A percentile compares a stretch with the other conserved stretches of the same genome.
These are phyloP conservation scores for Bonia amplexicaulis DNA, from an alignment of 176 grass and related monocot genomes.

Conservation along the genomic window DNA sequence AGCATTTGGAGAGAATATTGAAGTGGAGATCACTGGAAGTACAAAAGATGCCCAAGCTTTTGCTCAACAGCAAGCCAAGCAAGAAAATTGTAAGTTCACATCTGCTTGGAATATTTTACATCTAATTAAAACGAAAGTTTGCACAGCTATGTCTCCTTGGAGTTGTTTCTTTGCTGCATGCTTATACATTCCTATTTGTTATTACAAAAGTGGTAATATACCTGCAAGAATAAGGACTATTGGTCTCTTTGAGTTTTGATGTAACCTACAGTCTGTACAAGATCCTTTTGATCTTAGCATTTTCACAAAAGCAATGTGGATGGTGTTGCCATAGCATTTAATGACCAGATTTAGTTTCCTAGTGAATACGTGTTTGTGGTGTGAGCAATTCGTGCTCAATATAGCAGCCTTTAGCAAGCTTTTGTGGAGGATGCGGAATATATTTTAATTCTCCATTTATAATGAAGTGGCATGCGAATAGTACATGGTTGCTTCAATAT, in stretches of 20 bases:
- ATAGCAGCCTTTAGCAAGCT: not conserved
- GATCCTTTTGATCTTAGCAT: not conserved
- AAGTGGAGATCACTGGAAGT: constrained; percentile 85
- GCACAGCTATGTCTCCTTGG: not conserved
- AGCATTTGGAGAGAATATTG: constrained; percentile 93
- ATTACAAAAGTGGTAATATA: not conserved
- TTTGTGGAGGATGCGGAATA: not conserved
- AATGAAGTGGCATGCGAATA: not conserved
- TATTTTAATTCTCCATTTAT: not conserved
- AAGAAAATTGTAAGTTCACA: constrained; percentile 54
- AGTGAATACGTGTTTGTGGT: not conserved
- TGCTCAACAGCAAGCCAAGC: constrained; percentile 68
- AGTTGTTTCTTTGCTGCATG: not conserved
- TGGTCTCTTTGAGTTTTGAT: not conserved
- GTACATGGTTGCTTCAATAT: not conserved
- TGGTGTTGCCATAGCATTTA: not conserved
- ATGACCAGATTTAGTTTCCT: not conserved
- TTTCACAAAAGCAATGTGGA: not conserved
- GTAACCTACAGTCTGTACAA: not conserved
- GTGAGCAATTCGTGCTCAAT: not conserved
- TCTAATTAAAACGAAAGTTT: not conserved
- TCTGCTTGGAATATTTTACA: constrained; percentile 8
- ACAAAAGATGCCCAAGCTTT: constrained; percentile 83
- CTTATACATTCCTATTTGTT: not conserved
- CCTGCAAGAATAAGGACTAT: not conserved